A percentile compares a stretch with the other conserved stretches of the same genome.
Evolutionary conservation across 1,139 yeast genomes (phyloP).

Genomic region (Yamadazyma siamensis): DNA sequence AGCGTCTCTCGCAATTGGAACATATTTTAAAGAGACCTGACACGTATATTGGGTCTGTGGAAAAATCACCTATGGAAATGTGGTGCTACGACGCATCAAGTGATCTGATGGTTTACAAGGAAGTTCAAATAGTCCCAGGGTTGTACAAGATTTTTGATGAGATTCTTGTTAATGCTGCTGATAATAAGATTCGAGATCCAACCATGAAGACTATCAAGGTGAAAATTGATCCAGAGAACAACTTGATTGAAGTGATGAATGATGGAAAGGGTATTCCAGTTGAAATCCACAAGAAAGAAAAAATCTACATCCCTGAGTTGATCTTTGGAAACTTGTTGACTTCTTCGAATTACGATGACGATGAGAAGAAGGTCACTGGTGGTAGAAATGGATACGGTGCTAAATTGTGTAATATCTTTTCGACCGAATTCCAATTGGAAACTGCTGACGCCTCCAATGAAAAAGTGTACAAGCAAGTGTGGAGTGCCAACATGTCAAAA

Average conservation of each 20-base stretch:
- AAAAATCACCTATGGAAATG: slow-evolving; percentile 71
- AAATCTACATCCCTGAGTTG: slow-evolving; percentile 91
- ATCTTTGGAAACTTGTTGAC: slow-evolving; percentile 94
- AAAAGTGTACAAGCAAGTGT: slow-evolving; percentile 69
- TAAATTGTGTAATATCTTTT: slow-evolving; percentile 82
- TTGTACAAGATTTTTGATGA: slow-evolving; percentile 95
- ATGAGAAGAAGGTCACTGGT: slow-evolving; percentile 94
- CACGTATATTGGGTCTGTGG: slow-evolving; percentile 95
- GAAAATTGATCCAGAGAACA: slow-evolving; percentile 69
- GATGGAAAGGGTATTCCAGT: slow-evolving; percentile 97
- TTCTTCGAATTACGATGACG: slow-evolving; percentile 93
- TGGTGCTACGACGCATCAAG: slow-evolving; percentile 79
- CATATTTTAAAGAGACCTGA: slow-evolving; percentile 97
- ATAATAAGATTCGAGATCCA: slow-evolving; percentile 94
- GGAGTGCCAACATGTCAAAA: slow-evolving; percentile 83
- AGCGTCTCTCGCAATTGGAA: slow-evolving; percentile 88
- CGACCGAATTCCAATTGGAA: slow-evolving; percentile 82
- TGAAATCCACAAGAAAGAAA: slow-evolving; percentile 88
- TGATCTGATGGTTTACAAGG: slow-evolving; percentile 68
- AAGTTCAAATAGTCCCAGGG: slow-evolving; percentile 89
- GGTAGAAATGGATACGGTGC: slow-evolving; percentile 99
- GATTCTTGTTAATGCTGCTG: slow-evolving; percentile 96
- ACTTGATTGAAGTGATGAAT: slow-evolving; percentile 76
- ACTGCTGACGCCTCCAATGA: slow-evolving; percentile 76
- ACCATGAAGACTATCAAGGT: slow-evolving; percentile 84